These are phyloP conservation scores for Penicillium sumatraense DNA, from an alignment of 2,329 filamentous ascomycete genomes.

Conservation along the genomic window DNA sequence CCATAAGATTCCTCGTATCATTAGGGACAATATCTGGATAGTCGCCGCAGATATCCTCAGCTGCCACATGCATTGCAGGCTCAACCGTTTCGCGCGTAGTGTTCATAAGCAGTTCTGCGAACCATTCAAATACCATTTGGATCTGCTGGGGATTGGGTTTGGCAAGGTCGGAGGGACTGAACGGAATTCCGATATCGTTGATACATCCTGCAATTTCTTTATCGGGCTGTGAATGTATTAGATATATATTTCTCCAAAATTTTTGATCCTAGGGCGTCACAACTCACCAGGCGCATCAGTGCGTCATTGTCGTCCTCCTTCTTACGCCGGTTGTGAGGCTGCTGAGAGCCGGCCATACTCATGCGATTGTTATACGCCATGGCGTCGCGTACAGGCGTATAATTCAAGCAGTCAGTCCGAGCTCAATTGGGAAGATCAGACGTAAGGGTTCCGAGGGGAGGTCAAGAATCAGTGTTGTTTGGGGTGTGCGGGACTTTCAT, in stretches of 20 bases:
- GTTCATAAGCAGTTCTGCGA: conserved; percentile 92
- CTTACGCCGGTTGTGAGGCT: conserved; percentile 55
- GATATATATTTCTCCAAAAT: background rate
- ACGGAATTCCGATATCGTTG: conserved; percentile 91
- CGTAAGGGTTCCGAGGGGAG: conserved; percentile 7
- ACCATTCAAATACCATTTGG: conserved; percentile 98
- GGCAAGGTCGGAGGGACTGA: conserved; percentile 82
- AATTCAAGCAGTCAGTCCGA: conserved; percentile 13
- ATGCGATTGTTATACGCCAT: conserved; percentile 59
- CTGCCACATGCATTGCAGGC: conserved; percentile 90
- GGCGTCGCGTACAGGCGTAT: conserved; percentile 8
- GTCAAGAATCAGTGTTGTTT: conserved; percentile 26
- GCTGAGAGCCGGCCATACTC: conserved; percentile 52
- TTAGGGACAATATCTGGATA: conserved; percentile 80
- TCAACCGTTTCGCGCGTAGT: conserved; percentile 91
- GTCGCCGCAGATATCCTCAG: conserved; percentile 83
- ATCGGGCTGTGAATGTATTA: conserved; percentile 55
- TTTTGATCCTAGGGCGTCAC: background rate
- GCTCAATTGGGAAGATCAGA: conserved; percentile 1
- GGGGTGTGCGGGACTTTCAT: conserved; percentile 34
- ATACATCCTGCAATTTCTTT: conserved; percentile 94
- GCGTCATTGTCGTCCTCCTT: conserved; percentile 63
- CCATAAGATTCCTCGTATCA: conserved; percentile 93
- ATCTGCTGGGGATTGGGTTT: conserved; percentile 95
- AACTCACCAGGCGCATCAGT: conserved; percentile 60